Base-by-base conservation (phyloP, 345 rosid species). In the Xanthoceras sorbifolium region DNA sequence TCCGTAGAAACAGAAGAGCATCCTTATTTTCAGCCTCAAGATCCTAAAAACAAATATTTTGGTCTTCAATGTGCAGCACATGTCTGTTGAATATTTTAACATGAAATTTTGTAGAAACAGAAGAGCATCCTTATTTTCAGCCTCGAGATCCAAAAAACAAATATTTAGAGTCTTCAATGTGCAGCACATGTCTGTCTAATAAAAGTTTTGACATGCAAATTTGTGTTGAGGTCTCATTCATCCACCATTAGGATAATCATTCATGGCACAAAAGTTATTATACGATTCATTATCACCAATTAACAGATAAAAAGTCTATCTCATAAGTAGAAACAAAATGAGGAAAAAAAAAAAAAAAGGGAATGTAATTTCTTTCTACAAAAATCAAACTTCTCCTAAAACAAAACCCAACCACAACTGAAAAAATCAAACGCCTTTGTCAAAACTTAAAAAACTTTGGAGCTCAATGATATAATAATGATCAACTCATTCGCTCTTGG, bases 401-500 rank as follows among this genome's bases (percentile, higher is more conserved):
- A 28, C 50, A 73, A 72, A 69, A 28, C 61, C 69, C 64, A 67
- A 71, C 23, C 20, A 15, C 6, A 62, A 23, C 12, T 12, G 61
- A 12, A 69, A 79, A 82, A 48, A 14, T 67, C 23, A 25, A 74
- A 69, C 73, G 23, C 9, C 40, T 57, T 22, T 23, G 67, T 59
- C 85, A 76, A 84, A 85, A 82, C 6, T 17, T 15, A 50, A 42
- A 46, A 46, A 9, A 17, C 76, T 77, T 48, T 74, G 31, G 64
- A 67, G 31, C 20, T 59, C 59, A 26, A 25, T 44, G 9, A 46
- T 60, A 25, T 44, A 6, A 46, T 60, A 32, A 17, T 40, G 7
- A 48, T 64, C 12, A 64, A n/a, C 61, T 90, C 84, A 91, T 68
- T 86, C 73, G 68, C 42, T 46, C 88, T 86, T 91, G 50, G 77